These are phyloP conservation scores for Powellomyces hirtus DNA, from an alignment of 192 early-diverging fungal species.

Conservation along the genomic window DNA sequence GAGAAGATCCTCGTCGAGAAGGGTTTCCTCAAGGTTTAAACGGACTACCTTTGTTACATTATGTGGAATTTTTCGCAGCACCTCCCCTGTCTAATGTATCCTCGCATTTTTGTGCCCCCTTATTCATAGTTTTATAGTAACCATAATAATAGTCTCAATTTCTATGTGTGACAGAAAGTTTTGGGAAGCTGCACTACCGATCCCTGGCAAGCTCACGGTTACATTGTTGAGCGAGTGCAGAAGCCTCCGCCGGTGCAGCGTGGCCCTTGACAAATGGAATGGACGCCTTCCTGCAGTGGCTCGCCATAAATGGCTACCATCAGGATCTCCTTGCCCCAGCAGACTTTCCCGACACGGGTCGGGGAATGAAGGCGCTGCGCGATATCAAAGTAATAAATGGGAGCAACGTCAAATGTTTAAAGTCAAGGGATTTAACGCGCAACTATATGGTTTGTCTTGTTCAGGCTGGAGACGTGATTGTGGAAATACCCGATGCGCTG, in stretches of 20 bases:
- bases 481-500: not conserved
- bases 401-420: not conserved
- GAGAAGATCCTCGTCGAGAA: constrained; percentile 24
- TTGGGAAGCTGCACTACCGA: too few species aligned
- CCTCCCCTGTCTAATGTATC: too few species aligned
- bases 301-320: not conserved
- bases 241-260: too few species aligned
- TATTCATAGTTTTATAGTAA: too few species aligned
- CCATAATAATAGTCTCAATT: too few species aligned
- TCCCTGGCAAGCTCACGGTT: too few species aligned
- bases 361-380: not conserved
- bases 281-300: not conserved
- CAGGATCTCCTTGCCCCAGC: not conserved
- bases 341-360: not conserved
- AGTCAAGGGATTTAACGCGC: not conserved
- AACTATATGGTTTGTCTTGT: not conserved
- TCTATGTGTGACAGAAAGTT: too few species aligned
- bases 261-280: not conserved
- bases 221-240: too few species aligned
- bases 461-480: not conserved
- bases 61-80: too few species aligned
- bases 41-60: too few species aligned
- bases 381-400: not conserved
- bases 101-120: too few species aligned
- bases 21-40: too few species aligned